Evolutionary conservation across 305 asterid species (phyloP), one percentile per base, ranked within the genome.

Genomic region (Salvia sclarea): DNA sequence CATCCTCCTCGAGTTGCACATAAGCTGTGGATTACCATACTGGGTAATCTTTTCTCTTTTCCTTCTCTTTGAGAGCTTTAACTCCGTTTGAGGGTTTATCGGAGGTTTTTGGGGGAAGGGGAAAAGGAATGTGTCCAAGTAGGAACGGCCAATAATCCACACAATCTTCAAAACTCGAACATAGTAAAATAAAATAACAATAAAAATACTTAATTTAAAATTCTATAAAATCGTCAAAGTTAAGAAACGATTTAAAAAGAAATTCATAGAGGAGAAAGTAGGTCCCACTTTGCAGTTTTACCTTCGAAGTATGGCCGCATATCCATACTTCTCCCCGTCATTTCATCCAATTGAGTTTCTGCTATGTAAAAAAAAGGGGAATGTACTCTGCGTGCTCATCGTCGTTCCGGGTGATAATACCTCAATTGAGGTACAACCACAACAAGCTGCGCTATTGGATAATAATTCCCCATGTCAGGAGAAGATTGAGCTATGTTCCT

Each of bases 351-450:
- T 80, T 81, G 76, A 66, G 65, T 48, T 59, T 52, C 47, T 57
- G 37, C 41, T n/a, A 22, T 7, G 18, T 30, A 24, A 44, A 45
- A 6, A 35, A 6, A 1, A 0, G 12, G 41, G 70, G 22, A 70
- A 89, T 86, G 95, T 74, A 76, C 28, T 69, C 85, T 41, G 9
- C 82, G 22, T 86, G 83, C 64, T 83, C 92, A 52, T 70, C 92
- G 21, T 77, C 91, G 6, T 79, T 81, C 64, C 74, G 78, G 21
- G 52, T 75, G 54, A 67, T 80, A 65, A 66, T 78, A 24, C 87
- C 89, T 72, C 84, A 76, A 5, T 77, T 85, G 85, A 80, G 80
- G 70, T 82, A 75, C 70, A 68, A 61, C 64, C 66, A 73, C 66
- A 80, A 65, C 14, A 79, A 75, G 73, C 79, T 79, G 40, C 79